phyloP scores from a whole-genome alignment of 176 grass and related monocot genomes.

The Zoysia japonica region DNA sequence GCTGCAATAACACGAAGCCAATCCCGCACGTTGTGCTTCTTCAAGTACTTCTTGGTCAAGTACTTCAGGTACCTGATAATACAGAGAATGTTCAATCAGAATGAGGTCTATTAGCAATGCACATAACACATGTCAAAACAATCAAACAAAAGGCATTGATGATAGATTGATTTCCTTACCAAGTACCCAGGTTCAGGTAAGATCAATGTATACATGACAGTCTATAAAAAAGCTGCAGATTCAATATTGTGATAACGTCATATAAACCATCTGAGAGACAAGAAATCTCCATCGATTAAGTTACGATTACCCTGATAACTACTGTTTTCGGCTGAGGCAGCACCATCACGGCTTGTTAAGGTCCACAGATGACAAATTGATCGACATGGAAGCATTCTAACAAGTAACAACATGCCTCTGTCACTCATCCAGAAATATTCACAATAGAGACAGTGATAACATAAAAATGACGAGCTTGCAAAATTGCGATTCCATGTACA shows the following conservation, averaged over 20 bases:
- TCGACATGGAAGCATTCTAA: background rate
- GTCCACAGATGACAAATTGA: background rate
- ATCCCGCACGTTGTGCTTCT: slow-evolving; percentile 89
- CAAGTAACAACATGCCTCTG: too few species aligned
- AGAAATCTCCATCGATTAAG: background rate
- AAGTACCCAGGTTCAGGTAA: background rate
- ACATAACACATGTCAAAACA: background rate
- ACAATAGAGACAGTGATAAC: background rate
- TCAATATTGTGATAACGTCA: background rate
- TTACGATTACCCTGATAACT: background rate
- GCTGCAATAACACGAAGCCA: slow-evolving; percentile 85
- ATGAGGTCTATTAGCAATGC: background rate
- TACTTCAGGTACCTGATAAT: slow-evolving; percentile 79
- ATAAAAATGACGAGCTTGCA: background rate
- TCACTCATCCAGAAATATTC: too few species aligned
- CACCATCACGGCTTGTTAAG: background rate
- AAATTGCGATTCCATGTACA: background rate
- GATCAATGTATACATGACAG: background rate
- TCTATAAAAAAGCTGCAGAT: background rate
- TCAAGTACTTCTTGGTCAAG: slow-evolving; percentile 92
- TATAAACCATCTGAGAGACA: background rate
- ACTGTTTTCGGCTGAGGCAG: background rate
- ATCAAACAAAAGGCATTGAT: background rate
- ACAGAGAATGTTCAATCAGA: slow-evolving; percentile 1
- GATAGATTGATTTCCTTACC: background rate